phyloP scores from a whole-genome alignment of 352 stramenopile species.

The Poterioochromonas sp. region DNA sequence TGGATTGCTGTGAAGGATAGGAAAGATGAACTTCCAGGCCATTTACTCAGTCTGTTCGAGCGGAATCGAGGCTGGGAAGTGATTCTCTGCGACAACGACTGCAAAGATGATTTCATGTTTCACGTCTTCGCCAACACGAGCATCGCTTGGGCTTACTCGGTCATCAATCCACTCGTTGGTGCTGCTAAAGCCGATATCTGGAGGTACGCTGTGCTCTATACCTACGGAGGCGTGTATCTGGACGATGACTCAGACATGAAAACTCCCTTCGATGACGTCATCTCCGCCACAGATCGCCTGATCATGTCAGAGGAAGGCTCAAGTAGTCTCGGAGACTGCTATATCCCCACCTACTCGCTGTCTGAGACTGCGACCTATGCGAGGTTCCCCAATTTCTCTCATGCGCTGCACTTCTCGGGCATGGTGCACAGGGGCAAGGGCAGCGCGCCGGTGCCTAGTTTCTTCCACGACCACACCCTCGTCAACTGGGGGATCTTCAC shows the following conservation, averaged over 20 bases:
- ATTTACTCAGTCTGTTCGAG: not conserved
- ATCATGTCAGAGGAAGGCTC: conserved; percentile 25
- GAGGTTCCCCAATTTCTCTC: not conserved
- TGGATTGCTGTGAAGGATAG: conserved; percentile 14
- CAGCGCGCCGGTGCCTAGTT: not conserved
- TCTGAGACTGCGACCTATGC: not conserved
- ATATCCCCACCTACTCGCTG: not conserved
- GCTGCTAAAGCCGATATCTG: conserved; percentile 18
- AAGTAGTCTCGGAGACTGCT: not conserved
- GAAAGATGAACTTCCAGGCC: not conserved
- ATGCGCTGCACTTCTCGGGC: not conserved
- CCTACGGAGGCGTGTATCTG: conserved; percentile 12
- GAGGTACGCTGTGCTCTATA: conserved; percentile 5
- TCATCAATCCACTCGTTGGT: conserved; percentile 21
- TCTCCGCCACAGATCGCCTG: not conserved
- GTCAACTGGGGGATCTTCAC: conserved; percentile 17
- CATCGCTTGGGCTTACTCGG: not conserved
- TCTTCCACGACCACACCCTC: conserved; percentile 10
- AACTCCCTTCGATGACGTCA: conserved; percentile 6
- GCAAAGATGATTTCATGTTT: conserved; percentile 21
- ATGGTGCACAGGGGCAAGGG: not conserved
- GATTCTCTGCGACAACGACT: conserved; percentile 2
- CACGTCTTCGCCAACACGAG: not conserved
- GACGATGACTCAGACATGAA: conserved; percentile 20
- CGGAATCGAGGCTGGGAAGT: not conserved